phyloP scores from a whole-genome alignment of 306 rosid genomes.

The Inga laurina region DNA sequence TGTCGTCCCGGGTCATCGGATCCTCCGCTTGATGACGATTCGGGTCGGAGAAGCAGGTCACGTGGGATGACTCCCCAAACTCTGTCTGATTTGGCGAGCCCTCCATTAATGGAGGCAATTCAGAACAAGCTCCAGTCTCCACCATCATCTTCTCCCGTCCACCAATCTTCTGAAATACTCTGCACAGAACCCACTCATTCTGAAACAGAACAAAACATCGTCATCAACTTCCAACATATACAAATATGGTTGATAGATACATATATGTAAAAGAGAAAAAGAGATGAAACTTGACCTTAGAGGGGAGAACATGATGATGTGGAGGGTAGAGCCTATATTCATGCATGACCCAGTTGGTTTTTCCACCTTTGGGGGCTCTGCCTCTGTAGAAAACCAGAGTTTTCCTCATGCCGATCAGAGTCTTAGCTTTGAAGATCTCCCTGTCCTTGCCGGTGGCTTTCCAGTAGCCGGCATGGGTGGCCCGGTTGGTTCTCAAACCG shows the following conservation, averaged over 20 bases:
- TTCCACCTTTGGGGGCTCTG: slow-evolving; percentile 64
- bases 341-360: slow-evolving; percentile 75
- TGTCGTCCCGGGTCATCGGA: slow-evolving; percentile 23
- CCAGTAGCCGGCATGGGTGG: slow-evolving; percentile 68
- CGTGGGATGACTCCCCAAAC: slow-evolving; percentile 48
- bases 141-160: slow-evolving; percentile 43
- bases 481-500: slow-evolving; percentile 64
- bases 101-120: slow-evolving; percentile 68
- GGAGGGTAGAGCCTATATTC: slow-evolving; percentile 49
- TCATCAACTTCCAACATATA: background rate
- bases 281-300: slow-evolving; percentile 34
- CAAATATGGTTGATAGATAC: too few species aligned
- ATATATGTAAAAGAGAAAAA: too few species aligned
- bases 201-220: slow-evolving; percentile 34
- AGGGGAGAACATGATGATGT: slow-evolving; percentile 21
- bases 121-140: slow-evolving; percentile 32
- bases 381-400: slow-evolving; percentile 72
- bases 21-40: slow-evolving; percentile 41
- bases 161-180: slow-evolving; percentile 58
- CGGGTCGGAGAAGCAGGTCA: slow-evolving; percentile 71
- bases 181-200: slow-evolving; percentile 88
- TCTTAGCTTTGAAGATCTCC: slow-evolving; percentile 44
- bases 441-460: slow-evolving; percentile 78
- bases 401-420: slow-evolving; percentile 67
- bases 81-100: slow-evolving; percentile 46